Base-by-base conservation (phyloP, 805 yeast species). In the Schwanniomyces polymorphus region DNA sequence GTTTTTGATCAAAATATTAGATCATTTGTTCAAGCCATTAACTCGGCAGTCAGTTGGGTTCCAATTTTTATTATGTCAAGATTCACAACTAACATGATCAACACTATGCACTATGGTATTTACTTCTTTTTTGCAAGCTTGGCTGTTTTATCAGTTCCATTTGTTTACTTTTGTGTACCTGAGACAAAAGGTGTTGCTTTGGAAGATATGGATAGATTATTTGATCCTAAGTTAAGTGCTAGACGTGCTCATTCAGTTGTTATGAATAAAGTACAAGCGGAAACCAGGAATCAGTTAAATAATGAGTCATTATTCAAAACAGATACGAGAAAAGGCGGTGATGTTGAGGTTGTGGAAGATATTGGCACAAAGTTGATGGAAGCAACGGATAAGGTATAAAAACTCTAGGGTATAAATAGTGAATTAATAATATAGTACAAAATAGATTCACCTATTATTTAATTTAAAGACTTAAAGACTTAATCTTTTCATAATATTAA, bases 1-100 rank as follows among this genome's bases (percentile, higher is more conserved):
- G 64, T 70, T 4, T 70, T 68, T 50, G 74, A 68, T 55, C 73
- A 68, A 51, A 68, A 70, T 45, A 67, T 70, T 51, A 55, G 75
- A 43, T 63, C 72, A 16, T 68, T 70, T 43, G 70, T 65, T 29
- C 73, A 68, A 54, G 72, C 72, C 45, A 66, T 69, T 47, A 68
- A 68, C 51, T 71, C 74, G 2, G 73, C 74, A 9, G 67, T 67
- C 21, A 64, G 68, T 31, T 68, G 74, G 75, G 63, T 68, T 23
- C 72, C 73, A 8, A 67, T 68, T 34, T 68, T 68, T 51, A 51
- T 67, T 46, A 68, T 68, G 73, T 61, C 70, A 2, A 46, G 74
- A 28, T 61, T 55, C 53, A 67, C 73, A 33, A 50, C 61, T 29
- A 49, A 63, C 38, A 69, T 69, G 73, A 68, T 69, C 39, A 63